Evolutionary conservation across 163 green algal species (phyloP), one percentile per base, ranked within the genome.

Genomic region (Dunaliella salina): DNA sequence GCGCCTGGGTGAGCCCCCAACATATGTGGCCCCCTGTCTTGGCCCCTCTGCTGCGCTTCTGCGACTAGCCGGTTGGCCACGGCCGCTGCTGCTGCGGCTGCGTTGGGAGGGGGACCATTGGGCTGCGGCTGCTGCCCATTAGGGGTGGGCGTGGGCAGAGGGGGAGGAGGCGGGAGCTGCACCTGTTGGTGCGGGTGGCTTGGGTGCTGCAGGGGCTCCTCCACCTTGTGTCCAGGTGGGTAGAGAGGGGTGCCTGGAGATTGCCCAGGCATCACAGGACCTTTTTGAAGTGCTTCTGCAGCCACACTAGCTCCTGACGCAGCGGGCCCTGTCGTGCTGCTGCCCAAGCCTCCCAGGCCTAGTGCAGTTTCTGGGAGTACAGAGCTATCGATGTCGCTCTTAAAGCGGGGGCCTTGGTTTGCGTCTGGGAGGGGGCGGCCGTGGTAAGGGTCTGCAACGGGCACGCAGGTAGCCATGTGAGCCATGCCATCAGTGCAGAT

Each of bases 321-420:
- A 50, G 40, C 40, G 8, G 40, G 40, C 40, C 40, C 40, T 50
- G 40, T 8, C 8, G 40, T 50, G 40, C 40, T 50, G 40, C 40
- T 50, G 40, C 40, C 40, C 40, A 50, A 50, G 59, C 80, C 33
- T 75, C 46, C 13, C 45, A 71, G 24, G 75, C 78, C 4, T 80
- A 30, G 12, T 22, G 82, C 59, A 5, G 92, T 95, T 40, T 93
- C 91, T 0, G 92, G 91, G 35, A 97, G 88, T 0, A 87, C 85
- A 0, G 96, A 79, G 50, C 91, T 83, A 85, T 96, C 94, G 1
- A 89, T 93, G 46, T 88, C 90, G 85, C 94, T 96, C 67, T 88
- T 89, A 17, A 91, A 88, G 45, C 45, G 30, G 67, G 81, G 0
- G 80, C 83, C 80, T 30, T 78, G 12, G 85, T 80, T 35, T 29